Conservation (phyloP, 805 yeast genomes). For the Spathaspora girioi region DNA sequence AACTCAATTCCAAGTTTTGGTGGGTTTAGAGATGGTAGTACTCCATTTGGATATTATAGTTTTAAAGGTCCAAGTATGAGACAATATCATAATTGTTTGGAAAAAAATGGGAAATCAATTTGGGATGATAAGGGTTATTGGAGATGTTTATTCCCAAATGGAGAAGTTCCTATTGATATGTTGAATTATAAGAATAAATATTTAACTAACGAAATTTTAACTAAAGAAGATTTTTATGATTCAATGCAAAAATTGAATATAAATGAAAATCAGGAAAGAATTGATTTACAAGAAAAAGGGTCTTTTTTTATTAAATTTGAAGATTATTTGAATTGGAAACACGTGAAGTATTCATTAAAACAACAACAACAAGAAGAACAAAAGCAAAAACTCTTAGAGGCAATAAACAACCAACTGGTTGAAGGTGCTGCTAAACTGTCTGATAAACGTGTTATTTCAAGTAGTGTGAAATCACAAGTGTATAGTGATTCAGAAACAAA, state of each 20-base stretch:
- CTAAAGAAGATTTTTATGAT: conserved; percentile 58
- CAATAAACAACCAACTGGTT: background rate
- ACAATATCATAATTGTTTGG: conserved; percentile 61
- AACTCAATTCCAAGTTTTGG: conserved; percentile 6
- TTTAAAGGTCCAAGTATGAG: conserved; percentile 56
- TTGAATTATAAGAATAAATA: conserved; percentile 22
- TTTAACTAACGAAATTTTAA: conserved; percentile 31
- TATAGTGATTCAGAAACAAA: conserved; percentile 24
- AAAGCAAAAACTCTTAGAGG: conserved; percentile 5
- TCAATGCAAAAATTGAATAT: conserved; percentile 12
- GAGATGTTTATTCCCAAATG: conserved; percentile 82
- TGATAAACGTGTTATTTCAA: conserved; percentile 19
- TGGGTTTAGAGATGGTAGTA: conserved; percentile 15
- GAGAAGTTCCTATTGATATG: conserved; percentile 29
- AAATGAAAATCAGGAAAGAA: conserved; percentile 10
- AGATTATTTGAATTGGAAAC: conserved; percentile 64
- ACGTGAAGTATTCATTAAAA: conserved; percentile 48
- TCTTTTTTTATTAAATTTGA: conserved; percentile 62
- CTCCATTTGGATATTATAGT: conserved; percentile 47
- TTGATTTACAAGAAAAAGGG: conserved; percentile 49
- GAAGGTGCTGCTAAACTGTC: background rate
- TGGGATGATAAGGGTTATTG: conserved; percentile 88
- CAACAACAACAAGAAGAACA: conserved; percentile 19
- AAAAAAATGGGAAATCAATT: conserved; percentile 62
- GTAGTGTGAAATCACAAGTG: conserved; percentile 22